A percentile compares a stretch with the other conserved stretches of the same genome.
Conservation (phyloP, 2,329 filamentous ascomycete species). For the Phialophora verrucosa region DNA sequence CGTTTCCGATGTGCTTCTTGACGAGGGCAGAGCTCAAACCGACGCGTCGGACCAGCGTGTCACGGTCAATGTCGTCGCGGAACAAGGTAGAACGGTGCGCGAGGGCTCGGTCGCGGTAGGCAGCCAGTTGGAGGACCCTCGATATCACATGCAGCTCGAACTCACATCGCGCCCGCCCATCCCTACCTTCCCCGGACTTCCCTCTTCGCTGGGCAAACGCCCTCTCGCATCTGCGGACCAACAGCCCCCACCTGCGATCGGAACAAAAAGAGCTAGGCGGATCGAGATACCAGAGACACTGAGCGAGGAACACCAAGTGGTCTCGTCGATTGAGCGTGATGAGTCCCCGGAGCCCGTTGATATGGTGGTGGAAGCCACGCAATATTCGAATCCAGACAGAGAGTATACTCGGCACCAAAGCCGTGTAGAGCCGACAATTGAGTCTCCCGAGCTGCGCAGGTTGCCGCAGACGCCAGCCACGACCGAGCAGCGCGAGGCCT, state of each 20-base stretch:
- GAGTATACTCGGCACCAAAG: conserved; percentile 11
- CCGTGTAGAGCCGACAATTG: conserved; percentile 22
- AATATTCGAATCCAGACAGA: conserved; percentile 20
- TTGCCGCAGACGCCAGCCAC: conserved; percentile 29
- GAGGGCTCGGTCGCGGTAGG: conserved; percentile 39
- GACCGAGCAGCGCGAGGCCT: conserved; percentile 32
- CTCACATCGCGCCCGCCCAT: conserved; percentile 33
- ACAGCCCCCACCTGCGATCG: conserved; percentile 13
- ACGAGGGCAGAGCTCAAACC: conserved; percentile 38
- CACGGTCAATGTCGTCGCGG: conserved; percentile 38
- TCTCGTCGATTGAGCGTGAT: conserved; percentile 35
- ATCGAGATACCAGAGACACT: conserved; percentile 33
- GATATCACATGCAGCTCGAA: conserved; percentile 34
- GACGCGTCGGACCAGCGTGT: conserved; percentile 38
- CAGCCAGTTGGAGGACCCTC: conserved; percentile 28
- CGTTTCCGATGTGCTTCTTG: conserved; percentile 38
- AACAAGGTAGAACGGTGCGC: conserved; percentile 36
- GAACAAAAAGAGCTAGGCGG: conserved; percentile 31
- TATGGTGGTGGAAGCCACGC: conserved; percentile 26
- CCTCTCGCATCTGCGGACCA: conserved; percentile 12
- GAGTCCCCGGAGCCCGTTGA: conserved; percentile 13
- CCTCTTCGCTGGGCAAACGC: conserved; percentile 34
- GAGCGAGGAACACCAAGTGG: conserved; percentile 27
- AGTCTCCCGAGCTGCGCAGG: conserved; percentile 33
- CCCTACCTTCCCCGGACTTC: conserved; percentile 31